Base-by-base conservation (phyloP, 495 filamentous ascomycete species). In the Neurospora sublineolata region DNA sequence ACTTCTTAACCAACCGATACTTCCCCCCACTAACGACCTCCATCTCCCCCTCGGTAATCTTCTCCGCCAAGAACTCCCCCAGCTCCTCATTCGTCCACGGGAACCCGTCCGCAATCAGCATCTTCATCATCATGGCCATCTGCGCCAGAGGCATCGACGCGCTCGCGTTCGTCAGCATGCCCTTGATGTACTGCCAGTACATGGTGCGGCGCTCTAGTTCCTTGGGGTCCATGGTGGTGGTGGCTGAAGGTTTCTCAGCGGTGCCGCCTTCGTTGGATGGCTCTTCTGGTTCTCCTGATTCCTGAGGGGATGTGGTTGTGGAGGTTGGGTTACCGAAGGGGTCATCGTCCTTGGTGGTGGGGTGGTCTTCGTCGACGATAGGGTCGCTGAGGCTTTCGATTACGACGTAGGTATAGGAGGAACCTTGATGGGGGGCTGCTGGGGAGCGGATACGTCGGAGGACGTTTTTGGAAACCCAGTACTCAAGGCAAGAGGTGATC, bases 131-230 rank as follows among this genome's bases (percentile, higher is more conserved):
- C 91, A 94, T 94, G 5, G 89, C 85, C 72, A 99, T 94, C 80
- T 92, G 88, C 76, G 86, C 86, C 73, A 93, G 77, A 67, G 91
- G 88, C 91, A 97, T 96, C 38, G 81, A 76, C 37, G 89, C 82
- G 7, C 91, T 92, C 72, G 90, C 87, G 79, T 98, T 97, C 72
- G 92, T 98, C 81, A 99, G 82, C 94, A 99, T 97, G 64, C 92
- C 93, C 68, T 92, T 84, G 72, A 99, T 92, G 77, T 95, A 97
- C 77, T 92, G 89, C 89, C 90, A 92, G 82, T 97, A 96, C 42
- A 97, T 85, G 69, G 87, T 86, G 68, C 90, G 90, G 77, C 94
- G 94, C 83, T 96, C 92, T 78, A 86, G 86, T 16, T 88, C 87
- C 44, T 85, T 83, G 40, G 82, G 86, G 2, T 84, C 87, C 2